Evolutionary conservation across 1,284 basidiomycete species (phyloP).

Genomic region (Leccinum idahoense): DNA sequence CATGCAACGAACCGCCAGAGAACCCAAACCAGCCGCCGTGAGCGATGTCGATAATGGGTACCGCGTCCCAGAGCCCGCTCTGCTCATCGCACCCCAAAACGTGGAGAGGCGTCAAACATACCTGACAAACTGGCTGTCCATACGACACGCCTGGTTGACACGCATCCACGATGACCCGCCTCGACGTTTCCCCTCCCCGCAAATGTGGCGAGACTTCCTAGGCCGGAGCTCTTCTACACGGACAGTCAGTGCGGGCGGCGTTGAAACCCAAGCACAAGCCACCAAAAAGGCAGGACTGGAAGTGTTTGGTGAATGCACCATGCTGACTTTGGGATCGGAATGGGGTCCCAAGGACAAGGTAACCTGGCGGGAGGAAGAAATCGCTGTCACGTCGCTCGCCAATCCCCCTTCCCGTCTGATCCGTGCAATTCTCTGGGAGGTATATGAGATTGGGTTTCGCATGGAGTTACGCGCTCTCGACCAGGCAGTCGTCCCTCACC

Average conservation of each 20-base stretch:
- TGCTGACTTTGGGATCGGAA: neutral
- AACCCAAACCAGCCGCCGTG: neutral
- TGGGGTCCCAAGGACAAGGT: neutral
- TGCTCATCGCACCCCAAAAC: neutral
- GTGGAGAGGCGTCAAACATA: neutral
- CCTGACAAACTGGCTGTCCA: neutral
- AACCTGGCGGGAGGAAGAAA: neutral
- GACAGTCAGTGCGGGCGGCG: neutral
- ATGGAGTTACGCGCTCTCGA: neutral
- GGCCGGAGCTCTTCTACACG: neutral
- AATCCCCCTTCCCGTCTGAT: neutral
- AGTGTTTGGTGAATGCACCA: neutral
- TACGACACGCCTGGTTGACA: neutral
- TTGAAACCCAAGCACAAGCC: neutral
- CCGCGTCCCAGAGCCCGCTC: neutral
- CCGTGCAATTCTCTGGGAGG: neutral
- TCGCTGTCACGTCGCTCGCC: neutral
- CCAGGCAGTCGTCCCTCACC: neutral
- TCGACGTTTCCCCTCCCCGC: neutral
- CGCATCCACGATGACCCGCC: neutral
- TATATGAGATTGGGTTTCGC: neutral
- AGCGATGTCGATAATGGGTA: neutral
- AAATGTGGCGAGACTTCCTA: neutral
- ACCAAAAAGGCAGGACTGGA: neutral
- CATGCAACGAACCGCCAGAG: neutral